Base-by-base conservation (phyloP, 805 yeast species). In the Torulaspora gathmanii region DNA sequence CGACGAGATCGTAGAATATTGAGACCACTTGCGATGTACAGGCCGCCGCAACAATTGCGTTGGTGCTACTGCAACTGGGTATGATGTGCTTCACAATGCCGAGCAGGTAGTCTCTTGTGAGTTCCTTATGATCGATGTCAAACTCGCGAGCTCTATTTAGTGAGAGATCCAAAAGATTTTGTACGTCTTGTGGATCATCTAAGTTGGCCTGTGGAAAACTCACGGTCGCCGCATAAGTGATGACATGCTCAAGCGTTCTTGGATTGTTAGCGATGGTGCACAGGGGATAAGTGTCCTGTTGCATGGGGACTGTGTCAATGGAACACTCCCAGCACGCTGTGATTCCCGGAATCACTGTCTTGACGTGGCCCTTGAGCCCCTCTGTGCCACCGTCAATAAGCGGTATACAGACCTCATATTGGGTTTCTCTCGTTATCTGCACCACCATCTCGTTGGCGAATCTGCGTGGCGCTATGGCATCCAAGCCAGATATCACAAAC, bases 231-330 rank as follows among this genome's bases (percentile, higher is more conserved):
- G 91, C 89, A 84, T 93, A 91, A 62, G 90, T 96, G 8, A 91
- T 82, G 57, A 97, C 89, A 64, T 91, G 98, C 56, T 90, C 96
- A 0, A 96, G 93, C 7, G 88, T 66, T 49, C 98, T 68, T n/a
- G 98, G 98, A 7, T 93, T 88, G 47, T 89, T 85, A 2, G 96
- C 95, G 41, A 93, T 82, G 0, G 98, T 93, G 64, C 98, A 93
- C 53, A 91, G 81, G 2, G 98, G 97, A 55, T 81, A 86, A 0
- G 88, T 82, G 6, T 48, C 37, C 29, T 46, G 48, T 20, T 69
- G 63, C 3, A 73, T 70, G 9, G 86, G 78, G 33, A 89, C 70
- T 63, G 95, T 75, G 47, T 82, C 85, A 42, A 86, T 69, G 4
- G 95, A 85, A 58, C 99, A 91, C 62, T 91, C 98, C 69, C 87